Conservation (phyloP, 805 yeast species). For the Wickerhamiella kurtzmanii region DNA sequence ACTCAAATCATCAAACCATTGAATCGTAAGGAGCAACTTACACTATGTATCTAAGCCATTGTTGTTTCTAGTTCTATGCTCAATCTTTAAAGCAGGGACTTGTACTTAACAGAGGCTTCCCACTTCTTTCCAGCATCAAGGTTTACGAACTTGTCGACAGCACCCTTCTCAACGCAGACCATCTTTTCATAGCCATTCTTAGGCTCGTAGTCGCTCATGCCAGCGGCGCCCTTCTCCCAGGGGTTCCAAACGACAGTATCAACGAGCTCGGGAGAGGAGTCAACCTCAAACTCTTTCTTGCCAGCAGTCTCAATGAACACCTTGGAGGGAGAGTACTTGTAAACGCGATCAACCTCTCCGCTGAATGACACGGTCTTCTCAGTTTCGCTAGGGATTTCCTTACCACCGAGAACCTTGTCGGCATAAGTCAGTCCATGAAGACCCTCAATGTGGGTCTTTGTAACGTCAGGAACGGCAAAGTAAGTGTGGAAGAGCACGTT, state of each 20-base stretch:
- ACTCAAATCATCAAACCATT: no score
- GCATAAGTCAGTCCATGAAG: constrained; percentile 56
- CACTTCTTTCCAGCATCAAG: constrained; percentile 63
- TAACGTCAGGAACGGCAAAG: constrained; percentile 59
- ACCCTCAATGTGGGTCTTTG: constrained; percentile 64
- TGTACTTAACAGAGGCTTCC: constrained; percentile 34
- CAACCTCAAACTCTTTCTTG: constrained; percentile 53
- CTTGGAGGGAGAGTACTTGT: constrained; percentile 38
- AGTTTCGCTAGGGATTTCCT: constrained; percentile 27
- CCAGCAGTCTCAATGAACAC: constrained; percentile 62
- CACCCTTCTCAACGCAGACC: constrained; percentile 94
- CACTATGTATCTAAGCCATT: no score
- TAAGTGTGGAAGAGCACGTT: constrained; percentile 94
- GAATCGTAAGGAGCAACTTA: no score
- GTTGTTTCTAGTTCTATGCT: no score
- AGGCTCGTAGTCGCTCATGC: constrained; percentile 83
- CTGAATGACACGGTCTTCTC: constrained; percentile 20
- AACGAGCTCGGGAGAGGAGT: constrained; percentile 36
- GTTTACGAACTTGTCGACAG: constrained; percentile 53
- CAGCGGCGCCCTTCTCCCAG: constrained; percentile 70
- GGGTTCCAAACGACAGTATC: constrained; percentile 95
- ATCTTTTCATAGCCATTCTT: constrained; percentile 68
- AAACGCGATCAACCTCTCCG: constrained; percentile 74
- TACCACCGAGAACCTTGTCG: constrained; percentile 55
- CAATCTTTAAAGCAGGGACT: constrained; percentile 4